phyloP scores from a whole-genome alignment of 768 basidiomycete genomes.

The Mycena haematopus region DNA sequence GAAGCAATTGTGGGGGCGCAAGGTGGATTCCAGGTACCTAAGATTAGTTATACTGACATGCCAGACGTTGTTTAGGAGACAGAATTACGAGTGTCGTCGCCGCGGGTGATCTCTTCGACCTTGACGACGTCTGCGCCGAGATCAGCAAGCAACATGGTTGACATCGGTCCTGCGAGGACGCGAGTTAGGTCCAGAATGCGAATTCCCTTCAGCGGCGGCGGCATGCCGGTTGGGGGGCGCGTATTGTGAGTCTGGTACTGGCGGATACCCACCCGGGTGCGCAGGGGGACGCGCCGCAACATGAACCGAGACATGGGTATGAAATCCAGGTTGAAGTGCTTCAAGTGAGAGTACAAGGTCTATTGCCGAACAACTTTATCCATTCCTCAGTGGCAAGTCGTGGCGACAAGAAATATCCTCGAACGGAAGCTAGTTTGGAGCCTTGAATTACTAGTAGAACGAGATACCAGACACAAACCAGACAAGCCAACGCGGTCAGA shows the following conservation, averaged over 20 bases:
- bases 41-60: conserved; percentile 3
- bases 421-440: no score
- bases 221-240: conserved; percentile 52
- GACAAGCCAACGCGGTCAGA: no score
- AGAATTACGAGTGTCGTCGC: conserved; percentile 85
- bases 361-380: background rate
- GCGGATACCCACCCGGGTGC: conserved; percentile 13
- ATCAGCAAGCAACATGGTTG: conserved; percentile 94
- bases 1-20: conserved; percentile 56
- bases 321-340: background rate
- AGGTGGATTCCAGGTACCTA: conserved; percentile 73
- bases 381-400: background rate
- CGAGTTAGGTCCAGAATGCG: conserved; percentile 89
- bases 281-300: conserved; percentile 1
- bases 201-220: conserved; percentile 81
- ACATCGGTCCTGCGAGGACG: conserved; percentile 85
- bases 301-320: conserved; percentile 15
- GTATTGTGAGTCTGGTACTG: conserved; percentile 21
- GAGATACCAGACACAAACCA: no score
- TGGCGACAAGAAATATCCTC: no score
- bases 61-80: conserved; percentile 2
- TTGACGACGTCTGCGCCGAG: conserved; percentile 94
- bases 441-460: no score
- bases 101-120: conserved; percentile 78
- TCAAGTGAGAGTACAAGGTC: background rate